phyloP scores from a whole-genome alignment of 1,139 yeast genomes.

The Lizanozyma gosingica region DNA sequence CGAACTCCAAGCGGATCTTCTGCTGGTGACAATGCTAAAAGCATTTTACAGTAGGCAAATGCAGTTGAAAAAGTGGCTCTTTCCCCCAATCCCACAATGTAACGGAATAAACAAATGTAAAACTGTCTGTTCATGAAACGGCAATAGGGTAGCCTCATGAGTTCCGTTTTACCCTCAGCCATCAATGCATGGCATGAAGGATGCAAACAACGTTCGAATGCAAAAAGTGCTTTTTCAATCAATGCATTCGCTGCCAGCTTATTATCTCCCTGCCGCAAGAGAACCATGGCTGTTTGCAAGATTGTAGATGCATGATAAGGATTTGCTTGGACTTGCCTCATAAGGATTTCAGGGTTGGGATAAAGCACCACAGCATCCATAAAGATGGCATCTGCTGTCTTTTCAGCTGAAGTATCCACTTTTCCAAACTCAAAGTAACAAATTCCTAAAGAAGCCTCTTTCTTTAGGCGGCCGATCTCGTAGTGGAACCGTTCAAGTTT shows the following conservation, averaged over 20 bases:
- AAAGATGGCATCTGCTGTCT: conserved; percentile 49
- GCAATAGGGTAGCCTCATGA: conserved; percentile 69
- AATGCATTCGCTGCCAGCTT: conserved; percentile 63
- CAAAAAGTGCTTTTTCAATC: conserved; percentile 68
- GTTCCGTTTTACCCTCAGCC: conserved; percentile 48
- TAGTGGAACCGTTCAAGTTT: conserved; percentile 14
- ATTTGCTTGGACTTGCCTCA: conserved; percentile 42
- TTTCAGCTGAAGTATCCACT: conserved; percentile 26
- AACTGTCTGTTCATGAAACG: conserved; percentile 69
- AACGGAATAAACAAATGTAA: conserved; percentile 64
- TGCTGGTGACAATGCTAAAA: conserved; percentile 62
- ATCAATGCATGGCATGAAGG: conserved; percentile 32
- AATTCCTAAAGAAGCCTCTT: conserved; percentile 41
- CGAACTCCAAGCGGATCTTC: conserved; percentile 84
- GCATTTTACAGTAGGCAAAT: conserved; percentile 59
- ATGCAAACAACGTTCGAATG: conserved; percentile 56
- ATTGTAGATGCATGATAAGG: conserved; percentile 77
- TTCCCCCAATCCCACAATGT: conserved; percentile 62
- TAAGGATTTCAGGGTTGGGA: conserved; percentile 65
- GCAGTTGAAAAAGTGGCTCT: conserved; percentile 76
- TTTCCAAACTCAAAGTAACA: conserved; percentile 47
- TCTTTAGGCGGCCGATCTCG: conserved; percentile 24
- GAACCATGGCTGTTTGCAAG: conserved; percentile 70
- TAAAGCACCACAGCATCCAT: conserved; percentile 58
- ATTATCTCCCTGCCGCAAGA: conserved; percentile 67